A percentile compares a stretch with the other conserved stretches of the same genome.
These are phyloP conservation scores for Piromyces sp. DNA, from an alignment of 192 early-diverging fungal genomes.

Conservation along the genomic window DNA sequence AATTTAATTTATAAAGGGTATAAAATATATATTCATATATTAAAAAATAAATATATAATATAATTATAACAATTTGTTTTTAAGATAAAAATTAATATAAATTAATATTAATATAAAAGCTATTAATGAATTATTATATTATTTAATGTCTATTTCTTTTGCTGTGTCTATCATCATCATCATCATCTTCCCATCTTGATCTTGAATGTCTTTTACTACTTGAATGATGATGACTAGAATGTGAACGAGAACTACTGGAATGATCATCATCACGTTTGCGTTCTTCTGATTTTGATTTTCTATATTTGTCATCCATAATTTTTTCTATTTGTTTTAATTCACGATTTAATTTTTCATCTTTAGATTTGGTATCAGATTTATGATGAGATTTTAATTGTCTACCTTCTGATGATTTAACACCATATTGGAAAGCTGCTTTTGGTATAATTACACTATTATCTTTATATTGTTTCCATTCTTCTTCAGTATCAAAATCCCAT, in stretches of 20 bases:
- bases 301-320: slow-evolving; percentile 17
- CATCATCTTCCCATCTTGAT: background rate
- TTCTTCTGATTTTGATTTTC: background rate
- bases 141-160: background rate
- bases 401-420: slow-evolving; percentile 50
- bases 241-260: background rate
- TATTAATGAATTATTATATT: too few relatives aligned
- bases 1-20: too few relatives aligned
- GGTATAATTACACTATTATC: slow-evolving; percentile 50
- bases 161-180: background rate
- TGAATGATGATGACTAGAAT: background rate
- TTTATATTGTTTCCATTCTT: slow-evolving; percentile 56
- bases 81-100: too few relatives aligned
- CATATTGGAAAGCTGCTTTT: slow-evolving; percentile 59
- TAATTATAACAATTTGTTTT: too few relatives aligned
- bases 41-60: too few relatives aligned
- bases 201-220: background rate
- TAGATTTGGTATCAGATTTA: slow-evolving; percentile 18
- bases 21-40: too few relatives aligned
- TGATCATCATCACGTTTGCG: background rate
- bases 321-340: slow-evolving; percentile 24
- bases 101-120: too few relatives aligned
- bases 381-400: slow-evolving; percentile 18
- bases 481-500: slow-evolving; percentile 65
- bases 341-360: slow-evolving; percentile 25